Evolutionary conservation across 768 basidiomycete species (phyloP).

Genomic region (Amanita fuliginea): DNA sequence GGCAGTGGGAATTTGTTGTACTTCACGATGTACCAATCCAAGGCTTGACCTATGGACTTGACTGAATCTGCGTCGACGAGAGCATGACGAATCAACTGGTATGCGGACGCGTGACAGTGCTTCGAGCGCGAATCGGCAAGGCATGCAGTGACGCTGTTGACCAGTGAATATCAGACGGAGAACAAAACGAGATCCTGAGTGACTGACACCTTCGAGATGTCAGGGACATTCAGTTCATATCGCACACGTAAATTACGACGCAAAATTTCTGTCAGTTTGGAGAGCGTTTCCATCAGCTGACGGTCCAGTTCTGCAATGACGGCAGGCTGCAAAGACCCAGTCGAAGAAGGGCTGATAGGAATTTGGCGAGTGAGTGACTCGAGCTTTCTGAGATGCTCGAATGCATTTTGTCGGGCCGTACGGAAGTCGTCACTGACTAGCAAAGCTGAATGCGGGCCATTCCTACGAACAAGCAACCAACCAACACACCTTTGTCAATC

Average conservation of each 20-base stretch:
- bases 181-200: background rate
- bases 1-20: conserved; percentile 18
- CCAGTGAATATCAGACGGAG: conserved; percentile 5
- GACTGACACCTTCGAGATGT: conserved; percentile 68
- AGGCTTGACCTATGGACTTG: conserved; percentile 46
- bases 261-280: conserved; percentile 50
- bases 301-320: conserved; percentile 35
- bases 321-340: conserved; percentile 14
- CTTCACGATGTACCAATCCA: conserved; percentile 93
- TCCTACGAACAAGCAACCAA: background rate
- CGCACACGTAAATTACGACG: conserved; percentile 65
- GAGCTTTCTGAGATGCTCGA: conserved; percentile 45
- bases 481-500: conserved; percentile 29
- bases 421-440: conserved; percentile 56
- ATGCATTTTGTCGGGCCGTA: conserved; percentile 58
- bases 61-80: conserved; percentile 69
- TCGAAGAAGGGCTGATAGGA: conserved; percentile 5
- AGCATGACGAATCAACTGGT: conserved; percentile 71
- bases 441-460: background rate
- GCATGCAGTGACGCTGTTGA: conserved; percentile 60
- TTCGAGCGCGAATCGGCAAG: conserved; percentile 68
- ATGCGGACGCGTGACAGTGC: conserved; percentile 70
- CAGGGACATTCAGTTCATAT: conserved; percentile 59
- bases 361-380: conserved; percentile 20
- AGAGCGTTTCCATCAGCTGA: conserved; percentile 54